Evolutionary conservation across 2,329 filamentous ascomycete genomes (phyloP), one percentile per base, ranked within the genome.

Genomic region (Parascedosporium putredinis): DNA sequence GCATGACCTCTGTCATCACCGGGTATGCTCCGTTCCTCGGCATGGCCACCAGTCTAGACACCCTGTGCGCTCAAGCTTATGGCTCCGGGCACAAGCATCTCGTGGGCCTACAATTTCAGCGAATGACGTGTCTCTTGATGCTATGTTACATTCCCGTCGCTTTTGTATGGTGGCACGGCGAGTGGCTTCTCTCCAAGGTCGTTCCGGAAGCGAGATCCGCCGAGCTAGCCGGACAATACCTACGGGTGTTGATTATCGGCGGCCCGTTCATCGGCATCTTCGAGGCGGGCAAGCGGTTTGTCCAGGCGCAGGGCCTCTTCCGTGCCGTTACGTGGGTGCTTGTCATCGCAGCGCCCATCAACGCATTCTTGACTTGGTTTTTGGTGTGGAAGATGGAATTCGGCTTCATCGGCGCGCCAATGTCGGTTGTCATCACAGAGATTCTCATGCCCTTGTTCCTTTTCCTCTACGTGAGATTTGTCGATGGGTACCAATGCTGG

Each of bases 31-130:
- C 87, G 14, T 85, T 87, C 60, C 85, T 89, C 60, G 86, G 89
- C n/a, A 74, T 97, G 12, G 84, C 89, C 1, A 97, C 91, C 4
- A 88, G 84, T 55, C 73, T 97, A 33, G 91, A 97, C 66, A 97
- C 91, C 0, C 79, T 97, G 2, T 96, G 91, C 64, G 81, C 91
- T 0, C 91, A 97, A 65, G 91, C 93, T 1, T 97, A 94, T 62
- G 91, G 93, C 2, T 94, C 87, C 1, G 91, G 91, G 0, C 86
- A 85, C 62, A 94, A 86, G 62, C 86, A 90, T 57, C 78, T 97
- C 4, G 91, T 97, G 9, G 87, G 87, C 2, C 64, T 93, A 50
- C 87, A 93, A 59, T 75, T 88, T 54, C 86, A 93, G 66, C 76
- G 86, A 51, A 91, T 91, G 86, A 72, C 86, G 1, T 84, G 74